Evolutionary conservation across 2,329 filamentous ascomycete genomes (phyloP).

Genomic region (Triangularia setosa): DNA sequence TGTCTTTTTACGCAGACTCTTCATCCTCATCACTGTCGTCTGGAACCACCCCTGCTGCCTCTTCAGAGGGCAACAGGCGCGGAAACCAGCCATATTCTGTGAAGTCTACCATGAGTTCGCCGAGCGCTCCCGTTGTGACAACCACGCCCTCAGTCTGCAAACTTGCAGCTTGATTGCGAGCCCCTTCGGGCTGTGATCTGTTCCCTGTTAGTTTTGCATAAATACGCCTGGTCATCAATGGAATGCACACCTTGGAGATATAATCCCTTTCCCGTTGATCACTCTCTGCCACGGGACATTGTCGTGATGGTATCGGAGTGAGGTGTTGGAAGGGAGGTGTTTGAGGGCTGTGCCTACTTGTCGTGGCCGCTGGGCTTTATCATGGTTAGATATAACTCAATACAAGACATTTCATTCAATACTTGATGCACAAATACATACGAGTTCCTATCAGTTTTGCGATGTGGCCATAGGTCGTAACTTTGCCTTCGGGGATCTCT

Average conservation of each 20-base stretch:
- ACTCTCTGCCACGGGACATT: slow-evolving; percentile 96
- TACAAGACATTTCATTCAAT: background rate
- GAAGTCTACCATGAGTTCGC: slow-evolving; percentile 51
- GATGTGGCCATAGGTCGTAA: slow-evolving; percentile 85
- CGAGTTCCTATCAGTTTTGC: slow-evolving; percentile 68
- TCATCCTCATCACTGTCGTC: slow-evolving; percentile 26
- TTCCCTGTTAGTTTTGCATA: background rate
- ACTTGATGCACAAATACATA: slow-evolving; percentile 49
- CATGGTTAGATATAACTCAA: background rate
- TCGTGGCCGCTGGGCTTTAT: slow-evolving; percentile 63
- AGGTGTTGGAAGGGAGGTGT: slow-evolving; percentile 59
- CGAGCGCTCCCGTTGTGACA: slow-evolving; percentile 46
- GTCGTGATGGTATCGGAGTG: slow-evolving; percentile 58
- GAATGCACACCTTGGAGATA: slow-evolving; percentile 68
- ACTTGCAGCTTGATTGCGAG: slow-evolving; percentile 48
- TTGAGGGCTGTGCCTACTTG: slow-evolving; percentile 92
- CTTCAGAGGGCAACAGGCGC: slow-evolving; percentile 43
- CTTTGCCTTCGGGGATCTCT: slow-evolving; percentile 76
- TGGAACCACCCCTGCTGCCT: slow-evolving; percentile 16
- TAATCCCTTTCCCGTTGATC: slow-evolving; percentile 79
- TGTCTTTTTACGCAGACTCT: background rate
- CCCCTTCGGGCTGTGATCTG: slow-evolving; percentile 48
- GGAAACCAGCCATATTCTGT: slow-evolving; percentile 55
- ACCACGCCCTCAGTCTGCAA: slow-evolving; percentile 50
- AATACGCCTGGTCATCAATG: background rate